Conservation (phyloP, 768 basidiomycete species). For the Epithele typhae region DNA sequence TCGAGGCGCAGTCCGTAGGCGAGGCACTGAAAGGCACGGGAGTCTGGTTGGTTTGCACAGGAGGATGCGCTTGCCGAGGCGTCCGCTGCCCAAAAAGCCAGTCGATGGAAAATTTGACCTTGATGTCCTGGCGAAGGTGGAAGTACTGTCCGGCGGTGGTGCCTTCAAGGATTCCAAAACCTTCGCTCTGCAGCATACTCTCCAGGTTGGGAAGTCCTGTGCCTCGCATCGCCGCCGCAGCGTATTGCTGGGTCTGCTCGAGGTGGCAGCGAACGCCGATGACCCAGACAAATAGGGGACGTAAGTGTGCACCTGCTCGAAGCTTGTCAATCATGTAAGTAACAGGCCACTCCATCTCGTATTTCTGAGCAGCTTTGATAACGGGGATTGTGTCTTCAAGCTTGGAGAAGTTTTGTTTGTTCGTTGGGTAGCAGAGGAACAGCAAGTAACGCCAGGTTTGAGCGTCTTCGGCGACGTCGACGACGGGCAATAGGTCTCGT, state of each 20-base stretch:
- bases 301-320: conserved; percentile 8
- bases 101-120: neutral
- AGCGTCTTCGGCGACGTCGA: conserved; percentile 26
- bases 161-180: neutral
- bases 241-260: neutral
- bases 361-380: conserved; percentile 3
- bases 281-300: conserved; percentile 26
- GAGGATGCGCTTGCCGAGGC: no score
- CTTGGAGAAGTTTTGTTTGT: conserved; percentile 8
- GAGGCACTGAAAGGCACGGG: no score
- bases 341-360: conserved; percentile 1
- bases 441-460: conserved; percentile 25
- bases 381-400: neutral
- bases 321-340: conserved; percentile 8
- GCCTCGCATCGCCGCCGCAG: neutral
- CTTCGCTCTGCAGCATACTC: no score
- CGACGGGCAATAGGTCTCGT: conserved; percentile 9
- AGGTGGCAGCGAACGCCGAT: neutral
- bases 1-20: no score
- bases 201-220: neutral
- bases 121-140: neutral
- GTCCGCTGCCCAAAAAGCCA: neutral
- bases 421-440: conserved; percentile 33
- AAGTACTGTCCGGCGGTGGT: conserved; percentile 2
- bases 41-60: no score